A percentile compares a stretch with the other conserved stretches of the same genome.
Evolutionary conservation across 345 rosid species (phyloP).

Genomic region (Boechera divaricarpa): DNA sequence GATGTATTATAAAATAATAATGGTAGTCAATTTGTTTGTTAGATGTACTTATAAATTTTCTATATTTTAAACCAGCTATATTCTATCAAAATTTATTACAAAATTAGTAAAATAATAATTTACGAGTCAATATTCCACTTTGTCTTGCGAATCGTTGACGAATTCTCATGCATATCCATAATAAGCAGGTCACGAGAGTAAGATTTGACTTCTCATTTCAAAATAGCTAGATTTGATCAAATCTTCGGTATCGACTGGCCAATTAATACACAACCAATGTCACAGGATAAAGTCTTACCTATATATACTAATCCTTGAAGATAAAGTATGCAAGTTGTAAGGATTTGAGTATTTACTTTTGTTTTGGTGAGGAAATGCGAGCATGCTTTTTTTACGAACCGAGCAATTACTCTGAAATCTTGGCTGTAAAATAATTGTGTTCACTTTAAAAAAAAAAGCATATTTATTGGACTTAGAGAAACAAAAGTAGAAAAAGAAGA

Average conservation of each 20-base stretch:
- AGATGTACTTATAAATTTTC: neutral
- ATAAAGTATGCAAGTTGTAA: constrained; percentile 15
- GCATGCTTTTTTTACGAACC: neutral
- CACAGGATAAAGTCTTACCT: constrained; percentile 29
- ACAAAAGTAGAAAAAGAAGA: neutral
- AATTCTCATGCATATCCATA: constrained; percentile 10
- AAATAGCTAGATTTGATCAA: constrained; percentile 33
- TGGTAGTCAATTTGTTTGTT: neutral
- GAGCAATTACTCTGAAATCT: neutral
- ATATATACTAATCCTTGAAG: constrained; percentile 16
- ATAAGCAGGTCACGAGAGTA: constrained; percentile 37
- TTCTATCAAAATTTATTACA: neutral
- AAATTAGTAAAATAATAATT: neutral
- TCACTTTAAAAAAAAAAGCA: neutral
- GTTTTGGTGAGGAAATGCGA: neutral
- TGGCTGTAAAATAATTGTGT: neutral
- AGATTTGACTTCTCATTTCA: constrained; percentile 33
- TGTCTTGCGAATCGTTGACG: constrained; percentile 14
- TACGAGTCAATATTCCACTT: constrained; percentile 1
- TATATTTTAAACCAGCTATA: no score
- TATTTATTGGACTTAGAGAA: neutral
- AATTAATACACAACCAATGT: constrained; percentile 35
- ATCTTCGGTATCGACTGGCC: constrained; percentile 15
- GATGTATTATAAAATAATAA: neutral
- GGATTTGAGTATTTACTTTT: neutral